Conservation (phyloP, 805 yeast genomes). For the Monosporozyma aquatica region DNA sequence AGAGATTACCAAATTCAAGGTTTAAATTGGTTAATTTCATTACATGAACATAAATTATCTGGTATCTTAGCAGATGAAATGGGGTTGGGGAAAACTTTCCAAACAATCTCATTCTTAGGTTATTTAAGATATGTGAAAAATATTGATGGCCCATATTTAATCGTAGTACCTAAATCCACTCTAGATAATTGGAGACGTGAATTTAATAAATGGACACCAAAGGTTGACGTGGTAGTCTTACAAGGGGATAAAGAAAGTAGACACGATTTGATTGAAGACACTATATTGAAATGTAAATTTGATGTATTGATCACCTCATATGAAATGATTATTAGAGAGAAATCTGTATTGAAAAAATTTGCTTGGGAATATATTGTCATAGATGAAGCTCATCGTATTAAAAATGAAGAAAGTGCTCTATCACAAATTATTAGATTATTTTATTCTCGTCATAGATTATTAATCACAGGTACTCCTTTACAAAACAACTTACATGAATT, state of each 20-base stretch:
- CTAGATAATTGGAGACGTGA: constrained; percentile 95
- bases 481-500: constrained; percentile 92
- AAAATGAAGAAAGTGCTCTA: constrained; percentile 84
- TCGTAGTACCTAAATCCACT: constrained; percentile 92
- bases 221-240: constrained; percentile 71
- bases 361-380: constrained; percentile 91
- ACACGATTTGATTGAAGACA: constrained; percentile 44
- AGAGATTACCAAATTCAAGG: constrained; percentile 94
- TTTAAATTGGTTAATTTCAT: constrained; percentile 83
- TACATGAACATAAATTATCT: constrained; percentile 79
- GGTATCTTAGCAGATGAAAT: constrained; percentile 97
- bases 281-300: constrained; percentile 63
- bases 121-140: constrained; percentile 69
- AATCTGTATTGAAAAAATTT: constrained; percentile 65
- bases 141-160: constrained; percentile 82
- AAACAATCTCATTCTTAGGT: constrained; percentile 87
- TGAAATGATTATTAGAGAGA: constrained; percentile 89
- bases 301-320: constrained; percentile 88
- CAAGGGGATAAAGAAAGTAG: constrained; percentile 90
- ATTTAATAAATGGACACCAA: constrained; percentile 93
- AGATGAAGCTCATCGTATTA: constrained; percentile 95
- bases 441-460: constrained; percentile 71
- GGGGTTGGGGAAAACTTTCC: constrained; percentile 96
- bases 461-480: constrained; percentile 93
- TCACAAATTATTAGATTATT: constrained; percentile 88